These are phyloP conservation scores for Tuber microsphaerosporum DNA, from an alignment of 495 filamentous ascomycete genomes.

Conservation along the genomic window DNA sequence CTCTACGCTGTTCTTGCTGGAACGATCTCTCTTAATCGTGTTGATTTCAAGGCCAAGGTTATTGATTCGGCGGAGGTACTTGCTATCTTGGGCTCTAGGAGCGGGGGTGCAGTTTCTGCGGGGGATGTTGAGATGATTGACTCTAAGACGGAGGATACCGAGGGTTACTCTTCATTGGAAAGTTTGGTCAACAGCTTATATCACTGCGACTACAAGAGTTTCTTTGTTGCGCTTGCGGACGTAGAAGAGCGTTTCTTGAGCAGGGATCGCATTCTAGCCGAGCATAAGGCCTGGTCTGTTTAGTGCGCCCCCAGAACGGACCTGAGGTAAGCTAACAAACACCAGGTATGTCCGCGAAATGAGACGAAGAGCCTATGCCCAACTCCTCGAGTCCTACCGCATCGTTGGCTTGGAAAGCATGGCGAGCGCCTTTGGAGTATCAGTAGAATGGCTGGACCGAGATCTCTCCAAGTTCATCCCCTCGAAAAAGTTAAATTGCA, in stretches of 20 bases:
- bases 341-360: slow-evolving; percentile 75
- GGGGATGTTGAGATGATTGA: slow-evolving; percentile 67
- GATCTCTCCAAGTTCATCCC: slow-evolving; percentile 97
- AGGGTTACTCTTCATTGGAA: slow-evolving; percentile 61
- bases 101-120: slow-evolving; percentile 62
- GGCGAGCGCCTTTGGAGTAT: slow-evolving; percentile 92
- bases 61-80: slow-evolving; percentile 97
- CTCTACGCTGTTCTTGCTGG: slow-evolving; percentile 94
- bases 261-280: slow-evolving; percentile 85
- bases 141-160: slow-evolving; percentile 63
- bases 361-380: slow-evolving; percentile 89
- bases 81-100: slow-evolving; percentile 82
- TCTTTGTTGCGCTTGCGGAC: slow-evolving; percentile 81
- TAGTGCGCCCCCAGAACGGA: not conserved
- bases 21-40: slow-evolving; percentile 85
- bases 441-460: slow-evolving; percentile 88
- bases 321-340: slow-evolving; percentile 14
- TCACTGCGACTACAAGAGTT: slow-evolving; percentile 82
- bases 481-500: slow-evolving; percentile 84
- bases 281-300: slow-evolving; percentile 77
- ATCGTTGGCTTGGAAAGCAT: slow-evolving; percentile 94
- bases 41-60: slow-evolving; percentile 98
- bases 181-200: slow-evolving; percentile 85
- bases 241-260: slow-evolving; percentile 91
- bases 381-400: slow-evolving; percentile 93